Percentiles rank a stretch among this genome's conserved stretches.
Conservation (phyloP, 228 moss, liverwort and hornwort genomes). For the Sphagnum magellanicum region DNA sequence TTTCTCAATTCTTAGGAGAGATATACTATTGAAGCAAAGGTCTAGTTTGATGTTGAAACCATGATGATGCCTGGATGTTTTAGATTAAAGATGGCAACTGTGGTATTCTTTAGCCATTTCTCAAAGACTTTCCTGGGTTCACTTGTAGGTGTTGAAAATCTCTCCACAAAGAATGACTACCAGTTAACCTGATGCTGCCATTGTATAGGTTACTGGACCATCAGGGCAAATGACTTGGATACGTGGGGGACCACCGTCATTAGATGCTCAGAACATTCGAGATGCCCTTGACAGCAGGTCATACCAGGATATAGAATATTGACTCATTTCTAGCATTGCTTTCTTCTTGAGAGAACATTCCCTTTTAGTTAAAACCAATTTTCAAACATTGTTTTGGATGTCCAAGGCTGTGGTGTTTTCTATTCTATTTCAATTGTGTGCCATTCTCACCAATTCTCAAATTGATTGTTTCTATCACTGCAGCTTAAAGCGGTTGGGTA, state of each 20-base stretch:
- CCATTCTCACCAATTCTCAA: background rate
- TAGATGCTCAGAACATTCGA: conserved; percentile 60
- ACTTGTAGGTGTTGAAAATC: background rate
- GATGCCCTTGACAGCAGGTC: conserved; percentile 81
- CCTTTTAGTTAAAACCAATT: background rate
- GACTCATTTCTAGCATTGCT: background rate
- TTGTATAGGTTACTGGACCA: conserved; percentile 59
- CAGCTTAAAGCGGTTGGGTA: conserved; percentile 73
- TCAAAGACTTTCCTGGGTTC: background rate
- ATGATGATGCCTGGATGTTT: no score
- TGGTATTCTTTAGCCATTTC: background rate
- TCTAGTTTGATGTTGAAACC: no score
- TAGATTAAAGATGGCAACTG: no score
- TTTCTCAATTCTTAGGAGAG: no score
- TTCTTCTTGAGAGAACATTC: background rate
- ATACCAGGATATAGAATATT: background rate
- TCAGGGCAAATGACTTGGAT: conserved; percentile 94
- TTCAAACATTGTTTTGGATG: background rate
- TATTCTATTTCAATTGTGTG: background rate
- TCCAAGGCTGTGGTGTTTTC: background rate
- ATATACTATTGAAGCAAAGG: no score
- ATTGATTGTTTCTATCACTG: background rate
- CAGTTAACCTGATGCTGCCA: background rate
- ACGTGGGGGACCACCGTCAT: conserved; percentile 65
- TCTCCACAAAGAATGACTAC: background rate